Conservation (phyloP, 1,139 yeast genomes). For the Groenewaldozyma sp. region DNA sequence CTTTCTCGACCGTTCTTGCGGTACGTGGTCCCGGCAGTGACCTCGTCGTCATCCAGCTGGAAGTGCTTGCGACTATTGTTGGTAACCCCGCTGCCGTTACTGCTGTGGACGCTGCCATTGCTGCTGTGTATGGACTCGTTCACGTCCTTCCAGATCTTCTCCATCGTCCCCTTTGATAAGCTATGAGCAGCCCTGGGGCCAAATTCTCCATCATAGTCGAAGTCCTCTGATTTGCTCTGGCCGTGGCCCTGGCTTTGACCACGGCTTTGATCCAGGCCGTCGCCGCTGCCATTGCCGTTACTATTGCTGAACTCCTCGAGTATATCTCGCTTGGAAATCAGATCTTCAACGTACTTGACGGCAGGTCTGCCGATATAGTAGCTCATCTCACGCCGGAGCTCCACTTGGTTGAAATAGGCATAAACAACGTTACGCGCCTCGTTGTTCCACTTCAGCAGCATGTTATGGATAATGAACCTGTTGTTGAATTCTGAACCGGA, state of each 20-base stretch:
- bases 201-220: slow-evolving; percentile 9
- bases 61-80: slow-evolving; percentile 3
- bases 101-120: slow-evolving; percentile 12
- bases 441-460: slow-evolving; percentile 75
- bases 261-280: neutral
- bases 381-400: slow-evolving; percentile 45
- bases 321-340: slow-evolving; percentile 26
- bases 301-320: slow-evolving; percentile 4
- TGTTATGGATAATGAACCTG: slow-evolving; percentile 67
- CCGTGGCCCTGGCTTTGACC: neutral
- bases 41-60: neutral
- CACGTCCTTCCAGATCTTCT: slow-evolving; percentile 6
- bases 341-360: slow-evolving; percentile 52
- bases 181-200: neutral
- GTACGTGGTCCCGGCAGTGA: too few species aligned
- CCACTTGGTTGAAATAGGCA: slow-evolving; percentile 52
- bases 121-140: slow-evolving; percentile 12
- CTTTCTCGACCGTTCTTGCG: slow-evolving; percentile 19
- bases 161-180: neutral
- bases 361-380: slow-evolving; percentile 67
- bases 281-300: slow-evolving; percentile 4
- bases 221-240: slow-evolving; percentile 6
- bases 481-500: slow-evolving; percentile 48
- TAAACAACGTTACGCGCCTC: slow-evolving; percentile 51
- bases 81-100: slow-evolving; percentile 8